Base-by-base conservation (phyloP, 2,329 filamentous ascomycete genomes). In the Epichloe scottii region DNA sequence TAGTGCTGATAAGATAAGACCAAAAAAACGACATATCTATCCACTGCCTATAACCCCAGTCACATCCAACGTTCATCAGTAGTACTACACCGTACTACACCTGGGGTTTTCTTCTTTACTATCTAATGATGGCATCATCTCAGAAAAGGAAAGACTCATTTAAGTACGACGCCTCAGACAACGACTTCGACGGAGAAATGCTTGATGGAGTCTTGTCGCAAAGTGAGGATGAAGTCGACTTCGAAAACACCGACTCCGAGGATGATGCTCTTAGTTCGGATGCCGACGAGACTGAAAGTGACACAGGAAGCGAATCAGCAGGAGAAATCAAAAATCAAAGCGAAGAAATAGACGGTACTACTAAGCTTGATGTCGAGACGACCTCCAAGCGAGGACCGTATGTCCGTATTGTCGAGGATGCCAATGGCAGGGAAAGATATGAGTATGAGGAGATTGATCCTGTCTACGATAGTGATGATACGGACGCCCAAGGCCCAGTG, bases 401-500 rank as follows among this genome's bases (percentile, higher is more conserved):
- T 11, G 54, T 53, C 40, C 54, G 54, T 80, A 79, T 84, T 41
- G 76, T 85, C 42, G 85, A 77, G 52, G 93, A 96, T 62, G 91
- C 93, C 59, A 93, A 96, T 70, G 93, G 93, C 54, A 87, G 89
- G 60, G 80, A 84, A 56, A 82, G 93, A 66, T 98, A 95, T 64
- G 77, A 96, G 43, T 98, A 97, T 70, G 81, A 86, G 56, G 93
- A 97, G 64, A 89, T 98, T 56, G 85, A 97, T 58, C 88, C 91
- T 3, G 84, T 89, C 50, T 96, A 98, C 69, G 93, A 97, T 63
- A 95, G 90, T 2, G 94, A 98, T 69, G 91, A 96, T 63, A 87
- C 87, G 3, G 91, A 96, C 65, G 84, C 83, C 3, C 81, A 85
- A 55, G 85, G 81, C 51, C 80, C 84, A 30, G 76, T 75, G 48